Evolutionary conservation across 2,329 filamentous ascomycete genomes (phyloP), one percentile per base, ranked within the genome.

Genomic region (Neofusicoccum umdonicola): DNA sequence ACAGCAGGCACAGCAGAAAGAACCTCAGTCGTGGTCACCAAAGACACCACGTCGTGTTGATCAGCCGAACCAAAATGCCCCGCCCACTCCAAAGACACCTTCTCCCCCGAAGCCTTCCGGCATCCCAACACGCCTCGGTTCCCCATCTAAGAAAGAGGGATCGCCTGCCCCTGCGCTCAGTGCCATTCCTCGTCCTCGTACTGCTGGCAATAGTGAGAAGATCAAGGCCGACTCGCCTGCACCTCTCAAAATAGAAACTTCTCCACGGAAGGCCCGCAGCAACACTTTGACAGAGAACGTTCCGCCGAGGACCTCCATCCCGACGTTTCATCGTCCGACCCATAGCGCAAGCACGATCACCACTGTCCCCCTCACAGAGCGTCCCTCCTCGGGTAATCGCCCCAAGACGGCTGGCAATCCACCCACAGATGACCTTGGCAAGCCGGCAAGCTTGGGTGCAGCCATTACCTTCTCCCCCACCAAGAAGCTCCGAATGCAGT

Each of bases 401-500:
- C 88, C 91, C 6, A 73, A 22, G 76, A 74, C 67, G 51, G 60
- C 27, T 63, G 63, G 27, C 7, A 67, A 57, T 65, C 60, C 17
- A 60, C 13, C 66, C 62, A 22, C 63, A 22, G 62, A 51, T 19
- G 65, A 39, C 17, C 45, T 34, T 7, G 42, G 22, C 45, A 68
- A 67, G 51, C 52, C 67, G 3, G 67, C 65, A 75, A 7, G 70
- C 65, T 39, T 69, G n/a, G 56, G 42, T 35, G 44, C 63, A 3
- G 45, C 63, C 11, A 47, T 65, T 15, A 47, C 39, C 37, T 56
- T 56, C 22, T 47, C 58, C n/a, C 62, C 62, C 19, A 63, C 61
- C 3, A 63, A 45, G 50, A 72, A 71, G 58, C 71, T 78, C 7
- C 71, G 72, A 35, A 84, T 88, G 82, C 86, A 88, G 70, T 87